Evolutionary conservation across 208 protist species (phyloP), one percentile per base, ranked within the genome.

Genomic region (Wallacemonas sp.): DNA sequence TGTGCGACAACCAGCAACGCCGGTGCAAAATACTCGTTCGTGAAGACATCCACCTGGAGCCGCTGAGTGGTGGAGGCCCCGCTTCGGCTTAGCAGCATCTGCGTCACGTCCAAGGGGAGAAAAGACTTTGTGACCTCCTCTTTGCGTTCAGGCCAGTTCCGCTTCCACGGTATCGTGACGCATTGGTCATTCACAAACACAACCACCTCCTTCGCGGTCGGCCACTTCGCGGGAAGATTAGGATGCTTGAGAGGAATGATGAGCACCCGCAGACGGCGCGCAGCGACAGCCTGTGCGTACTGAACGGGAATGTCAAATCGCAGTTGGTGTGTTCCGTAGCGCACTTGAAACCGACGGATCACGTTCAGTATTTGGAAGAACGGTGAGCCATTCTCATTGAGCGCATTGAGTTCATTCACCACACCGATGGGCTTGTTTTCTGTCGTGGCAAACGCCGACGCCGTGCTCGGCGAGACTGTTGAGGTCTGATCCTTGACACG

Each of bases 21-120:
- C 4, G 67, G 63, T 2, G 77, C 71, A 58, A 79, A 72, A 54
- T 86, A 95, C 19, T 95, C 86, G 62, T 71, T 79, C 45, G 78
- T 77, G 67, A 86, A 84, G 2, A 91, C 60, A 45, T 90, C 82
- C 9, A 93, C 53, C 59, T 82, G 76, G 47, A 91, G 24, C 8
- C 62, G 75, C 70, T 95, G 89, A 9, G 30, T 42, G 12, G 46
- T 12, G 19, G 53, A 62, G 21, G 51, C 62, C 21, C 68, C 34
- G 63, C 71, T 77, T 47, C 68, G 67, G 51, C 39, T 73, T 21
- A 86, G 44, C 31, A 87, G 68, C 42, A 67, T 80, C 58, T 88
- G 81, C 28, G 89, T 95, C 30, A 95, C 82, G 63, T 95, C 89
- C 28, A 95, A 62, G 33, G 81, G 75, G 26, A 95, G 73, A 46